Percentiles rank a stretch among this genome's conserved stretches.
phyloP scores from a whole-genome alignment of 2,329 filamentous ascomycete genomes.

The Botrytis pseudocinerea region DNA sequence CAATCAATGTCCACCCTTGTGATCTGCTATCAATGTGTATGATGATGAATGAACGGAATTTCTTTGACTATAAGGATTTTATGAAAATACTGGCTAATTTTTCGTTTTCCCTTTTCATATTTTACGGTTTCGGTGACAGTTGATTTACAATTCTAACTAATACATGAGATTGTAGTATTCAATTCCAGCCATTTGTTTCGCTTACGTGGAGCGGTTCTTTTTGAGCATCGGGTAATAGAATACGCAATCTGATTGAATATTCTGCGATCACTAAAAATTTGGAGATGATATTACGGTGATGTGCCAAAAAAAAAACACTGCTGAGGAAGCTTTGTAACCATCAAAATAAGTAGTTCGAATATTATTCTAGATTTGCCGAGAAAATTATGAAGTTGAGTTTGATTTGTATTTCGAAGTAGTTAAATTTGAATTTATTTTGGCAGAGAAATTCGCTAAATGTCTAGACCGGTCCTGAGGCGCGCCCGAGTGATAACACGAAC shows the following conservation, averaged over 20 bases:
- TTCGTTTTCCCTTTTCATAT: background rate
- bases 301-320: no score
- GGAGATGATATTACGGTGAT: background rate
- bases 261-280: background rate
- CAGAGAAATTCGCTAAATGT: background rate
- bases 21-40: no score
- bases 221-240: background rate
- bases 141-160: background rate
- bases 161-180: background rate
- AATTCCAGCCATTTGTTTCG: background rate
- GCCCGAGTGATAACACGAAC: background rate
- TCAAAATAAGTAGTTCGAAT: background rate
- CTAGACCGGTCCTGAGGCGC: background rate
- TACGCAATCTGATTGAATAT: background rate
- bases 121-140: accelerated
- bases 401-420: background rate
- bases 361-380: background rate
- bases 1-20: no score
- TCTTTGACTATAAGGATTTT: background rate
- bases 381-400: background rate
- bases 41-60: background rate
- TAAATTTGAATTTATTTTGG: background rate
- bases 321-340: no score
- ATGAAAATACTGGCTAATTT: background rate
- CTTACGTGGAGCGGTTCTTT: background rate